Conservation (phyloP, 2,329 filamentous ascomycete species). For the Didymella segeticola region DNA sequence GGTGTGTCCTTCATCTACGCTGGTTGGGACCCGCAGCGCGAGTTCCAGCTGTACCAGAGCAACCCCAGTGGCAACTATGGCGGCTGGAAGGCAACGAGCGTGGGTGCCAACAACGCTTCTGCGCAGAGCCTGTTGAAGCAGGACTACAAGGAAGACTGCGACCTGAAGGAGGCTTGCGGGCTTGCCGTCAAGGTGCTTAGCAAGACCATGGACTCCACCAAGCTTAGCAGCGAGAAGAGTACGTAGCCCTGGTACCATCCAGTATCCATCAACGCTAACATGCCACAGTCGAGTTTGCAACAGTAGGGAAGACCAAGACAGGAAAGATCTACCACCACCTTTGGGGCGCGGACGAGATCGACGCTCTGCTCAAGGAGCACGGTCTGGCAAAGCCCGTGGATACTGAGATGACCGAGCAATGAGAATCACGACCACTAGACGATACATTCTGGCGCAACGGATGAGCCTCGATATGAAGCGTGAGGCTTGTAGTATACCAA, state of each 20-base stretch:
- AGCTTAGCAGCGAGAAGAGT: slow-evolving; percentile 99
- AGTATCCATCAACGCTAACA: slow-evolving; percentile 29
- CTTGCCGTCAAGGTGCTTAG: slow-evolving; percentile 98
- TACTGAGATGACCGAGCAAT: slow-evolving; percentile 46
- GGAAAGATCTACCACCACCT: slow-evolving; percentile 98
- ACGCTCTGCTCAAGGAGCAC: slow-evolving; percentile 90
- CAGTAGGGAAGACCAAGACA: slow-evolving; percentile 91
- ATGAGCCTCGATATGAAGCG: slow-evolving; percentile 36
- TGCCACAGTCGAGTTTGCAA: slow-evolving; percentile 88
- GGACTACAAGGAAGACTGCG: slow-evolving; percentile 99
- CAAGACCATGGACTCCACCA: slow-evolving; percentile 99
- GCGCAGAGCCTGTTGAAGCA: slow-evolving; percentile 97
- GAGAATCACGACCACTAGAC: slow-evolving; percentile 32
- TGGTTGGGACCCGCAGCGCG: slow-evolving; percentile 91
- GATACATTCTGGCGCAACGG: slow-evolving; percentile 29
- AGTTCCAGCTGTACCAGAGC: slow-evolving; percentile 99
- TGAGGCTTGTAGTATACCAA: slow-evolving; percentile 43
- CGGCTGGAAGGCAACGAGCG: slow-evolving; percentile 98
- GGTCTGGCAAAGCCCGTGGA: slow-evolving; percentile 76
- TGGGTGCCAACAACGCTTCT: slow-evolving; percentile 96
- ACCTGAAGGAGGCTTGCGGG: slow-evolving; percentile 92
- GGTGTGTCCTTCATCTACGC: slow-evolving; percentile 99
- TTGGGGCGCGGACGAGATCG: slow-evolving; percentile 97
- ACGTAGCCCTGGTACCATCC: slow-evolving; percentile 51
- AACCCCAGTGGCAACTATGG: slow-evolving; percentile 99